These are phyloP conservation scores for Lindgomyces ingoldianus DNA, from an alignment of 495 filamentous ascomycete genomes.

Conservation along the genomic window DNA sequence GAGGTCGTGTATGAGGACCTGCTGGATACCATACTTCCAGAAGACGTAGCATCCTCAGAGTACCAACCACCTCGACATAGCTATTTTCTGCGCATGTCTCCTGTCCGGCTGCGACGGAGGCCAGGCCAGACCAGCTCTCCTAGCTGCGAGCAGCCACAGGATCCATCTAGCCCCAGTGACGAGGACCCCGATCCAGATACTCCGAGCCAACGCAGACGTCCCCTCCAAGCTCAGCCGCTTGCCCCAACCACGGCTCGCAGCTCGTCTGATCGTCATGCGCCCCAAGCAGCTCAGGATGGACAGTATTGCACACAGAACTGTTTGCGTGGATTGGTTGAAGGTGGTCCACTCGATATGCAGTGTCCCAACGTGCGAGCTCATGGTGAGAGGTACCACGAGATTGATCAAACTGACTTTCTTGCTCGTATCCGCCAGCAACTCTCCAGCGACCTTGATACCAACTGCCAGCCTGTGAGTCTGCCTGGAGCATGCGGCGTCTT, in stretches of 20 bases:
- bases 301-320: conserved; percentile 53
- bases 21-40: conserved; percentile 9
- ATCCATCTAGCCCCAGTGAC: too few relatives aligned
- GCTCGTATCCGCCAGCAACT: conserved; percentile 34
- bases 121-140: too few relatives aligned
- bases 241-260: too few relatives aligned
- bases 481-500: conserved; percentile 41
- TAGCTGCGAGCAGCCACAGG: too few relatives aligned
- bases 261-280: too few relatives aligned
- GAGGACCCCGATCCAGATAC: too few relatives aligned
- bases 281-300: neutral
- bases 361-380: conserved; percentile 48
- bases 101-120: too few relatives aligned
- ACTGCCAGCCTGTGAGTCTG: conserved; percentile 47
- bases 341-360: conserved; percentile 41
- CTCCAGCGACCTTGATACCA: conserved; percentile 36
- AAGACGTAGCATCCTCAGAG: conserved; percentile 33
- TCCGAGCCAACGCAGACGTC: too few relatives aligned
- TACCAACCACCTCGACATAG: too few relatives aligned
- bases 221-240: too few relatives aligned
- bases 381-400: conserved; percentile 28
- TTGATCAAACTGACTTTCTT: conserved; percentile 23
- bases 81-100: too few relatives aligned
- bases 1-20: conserved; percentile 32
- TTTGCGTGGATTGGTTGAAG: conserved; percentile 49